phyloP scores from a whole-genome alignment of 1,284 basidiomycete species.

The Irpex sp. region DNA sequence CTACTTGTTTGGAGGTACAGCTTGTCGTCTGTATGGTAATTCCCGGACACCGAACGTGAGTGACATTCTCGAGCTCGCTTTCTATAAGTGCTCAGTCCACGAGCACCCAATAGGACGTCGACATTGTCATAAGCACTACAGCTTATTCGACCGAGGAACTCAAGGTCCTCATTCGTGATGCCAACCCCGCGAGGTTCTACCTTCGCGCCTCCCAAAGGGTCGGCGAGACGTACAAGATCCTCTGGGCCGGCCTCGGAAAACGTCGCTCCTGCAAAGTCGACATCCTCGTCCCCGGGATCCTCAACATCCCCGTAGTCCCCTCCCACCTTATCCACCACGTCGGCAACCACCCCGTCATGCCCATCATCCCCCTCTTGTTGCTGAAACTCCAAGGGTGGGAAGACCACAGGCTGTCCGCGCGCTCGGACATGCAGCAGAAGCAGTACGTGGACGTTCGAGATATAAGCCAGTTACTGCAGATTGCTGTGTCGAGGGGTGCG shows the following conservation, averaged over 20 bases:
- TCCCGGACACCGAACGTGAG: constrained; percentile 34
- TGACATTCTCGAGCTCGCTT: background rate
- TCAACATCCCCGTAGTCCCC: constrained; percentile 27
- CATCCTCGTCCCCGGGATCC: constrained; percentile 26
- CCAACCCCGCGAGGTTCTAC: constrained; percentile 20
- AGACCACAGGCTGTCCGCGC: constrained; percentile 24
- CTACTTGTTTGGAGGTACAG: constrained; percentile 35
- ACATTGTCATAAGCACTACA: constrained; percentile 23
- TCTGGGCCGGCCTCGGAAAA: constrained; percentile 21
- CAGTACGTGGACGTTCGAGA: constrained; percentile 25
- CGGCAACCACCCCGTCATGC: constrained; percentile 23
- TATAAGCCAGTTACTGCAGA: constrained; percentile 19
- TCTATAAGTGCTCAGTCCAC: background rate
- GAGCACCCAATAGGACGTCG: constrained; percentile 22
- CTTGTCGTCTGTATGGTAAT: constrained; percentile 33
- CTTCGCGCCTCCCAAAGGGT: constrained; percentile 19
- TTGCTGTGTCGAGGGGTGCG: constrained; percentile 16
- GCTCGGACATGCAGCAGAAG: constrained; percentile 21
- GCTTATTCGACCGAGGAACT: constrained; percentile 17
- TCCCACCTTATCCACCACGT: constrained; percentile 11
- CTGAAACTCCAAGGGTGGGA: constrained; percentile 31
- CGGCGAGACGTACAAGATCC: constrained; percentile 23
- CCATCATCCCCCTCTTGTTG: constrained; percentile 25
- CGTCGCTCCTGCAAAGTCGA: constrained; percentile 28
- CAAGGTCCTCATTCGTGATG: constrained; percentile 18